These are phyloP conservation scores for Malania oleifera DNA, from an alignment of 164 flowering plant genomes.

Conservation along the genomic window DNA sequence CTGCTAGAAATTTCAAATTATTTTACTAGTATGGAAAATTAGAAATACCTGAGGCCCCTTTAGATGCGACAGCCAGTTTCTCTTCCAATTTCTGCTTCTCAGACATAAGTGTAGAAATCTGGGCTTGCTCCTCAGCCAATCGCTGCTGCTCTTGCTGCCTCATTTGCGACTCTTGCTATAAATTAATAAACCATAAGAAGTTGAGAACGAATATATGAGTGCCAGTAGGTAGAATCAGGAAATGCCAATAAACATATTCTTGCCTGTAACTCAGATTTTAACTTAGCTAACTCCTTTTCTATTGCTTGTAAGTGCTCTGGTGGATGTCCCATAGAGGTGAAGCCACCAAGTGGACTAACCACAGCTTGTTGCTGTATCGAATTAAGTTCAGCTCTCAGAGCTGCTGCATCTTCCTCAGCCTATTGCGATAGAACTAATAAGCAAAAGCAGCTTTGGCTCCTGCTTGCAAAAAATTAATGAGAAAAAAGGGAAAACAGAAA, in stretches of 20 bases:
- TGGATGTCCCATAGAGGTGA: constrained; percentile 39
- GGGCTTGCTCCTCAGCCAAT: constrained; percentile 65
- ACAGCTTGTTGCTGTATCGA: constrained; percentile 73
- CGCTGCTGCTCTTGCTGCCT: constrained; percentile 67
- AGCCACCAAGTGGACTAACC: constrained; percentile 34
- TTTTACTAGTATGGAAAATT: neutral
- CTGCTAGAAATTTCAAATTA: neutral
- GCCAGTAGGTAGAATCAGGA: neutral
- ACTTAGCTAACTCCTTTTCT: constrained; percentile 64
- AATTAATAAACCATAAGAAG: constrained; percentile 9
- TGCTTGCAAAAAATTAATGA: neutral
- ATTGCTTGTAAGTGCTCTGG: constrained; percentile 53
- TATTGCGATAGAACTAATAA: constrained; percentile 27
- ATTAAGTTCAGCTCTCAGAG: constrained; percentile 84
- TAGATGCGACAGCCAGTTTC: constrained; percentile 42
- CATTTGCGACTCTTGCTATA: constrained; percentile 59
- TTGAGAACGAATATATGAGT: constrained; percentile 9
- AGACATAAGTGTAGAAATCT: constrained; percentile 41
- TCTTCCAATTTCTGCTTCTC: constrained; percentile 74
- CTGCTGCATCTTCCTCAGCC: constrained; percentile 95
- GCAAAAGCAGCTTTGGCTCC: constrained; percentile 1
- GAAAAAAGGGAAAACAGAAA: no score
- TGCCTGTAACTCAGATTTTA: constrained; percentile 75
- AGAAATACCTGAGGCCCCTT: constrained; percentile 45
- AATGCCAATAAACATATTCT: constrained; percentile 5